Conservation (phyloP, 2,329 filamentous ascomycete species). For the Domatiomyces globalis region DNA sequence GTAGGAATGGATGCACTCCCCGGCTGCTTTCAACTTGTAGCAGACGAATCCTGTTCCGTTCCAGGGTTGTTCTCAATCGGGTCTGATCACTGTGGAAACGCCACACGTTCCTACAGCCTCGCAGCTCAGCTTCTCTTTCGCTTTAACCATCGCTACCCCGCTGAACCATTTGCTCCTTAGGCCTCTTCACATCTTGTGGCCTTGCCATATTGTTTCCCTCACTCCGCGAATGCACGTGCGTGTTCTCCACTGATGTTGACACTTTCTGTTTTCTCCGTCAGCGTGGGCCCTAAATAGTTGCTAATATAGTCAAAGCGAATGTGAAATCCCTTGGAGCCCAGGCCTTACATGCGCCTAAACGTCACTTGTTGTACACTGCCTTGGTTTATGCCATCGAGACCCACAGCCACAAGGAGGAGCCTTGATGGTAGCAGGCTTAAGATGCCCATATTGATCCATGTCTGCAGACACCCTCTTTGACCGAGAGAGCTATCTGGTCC, state of each 20-base stretch:
- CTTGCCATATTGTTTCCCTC: not conserved
- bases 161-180: not conserved
- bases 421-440: not conserved
- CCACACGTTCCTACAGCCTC: not conserved
- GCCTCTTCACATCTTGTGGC: not conserved
- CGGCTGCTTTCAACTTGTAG: not conserved
- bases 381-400: not conserved
- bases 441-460: not conserved
- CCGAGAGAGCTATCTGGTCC: slow-evolving; percentile 8
- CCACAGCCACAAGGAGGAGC: not conserved
- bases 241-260: not conserved
- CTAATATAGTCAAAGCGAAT: not conserved
- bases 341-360: not conserved
- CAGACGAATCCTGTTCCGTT: not conserved
- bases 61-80: no score
- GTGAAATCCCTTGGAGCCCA: not conserved
- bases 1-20: not conserved
- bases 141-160: not conserved
- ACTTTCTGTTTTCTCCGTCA: not conserved
- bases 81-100: no score
- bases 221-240: not conserved
- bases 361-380: not conserved
- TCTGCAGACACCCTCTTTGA: slow-evolving; percentile 5
- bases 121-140: not conserved
- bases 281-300: not conserved